phyloP scores from a whole-genome alignment of 805 yeast genomes.

The Yarrowia phangngaensis region DNA sequence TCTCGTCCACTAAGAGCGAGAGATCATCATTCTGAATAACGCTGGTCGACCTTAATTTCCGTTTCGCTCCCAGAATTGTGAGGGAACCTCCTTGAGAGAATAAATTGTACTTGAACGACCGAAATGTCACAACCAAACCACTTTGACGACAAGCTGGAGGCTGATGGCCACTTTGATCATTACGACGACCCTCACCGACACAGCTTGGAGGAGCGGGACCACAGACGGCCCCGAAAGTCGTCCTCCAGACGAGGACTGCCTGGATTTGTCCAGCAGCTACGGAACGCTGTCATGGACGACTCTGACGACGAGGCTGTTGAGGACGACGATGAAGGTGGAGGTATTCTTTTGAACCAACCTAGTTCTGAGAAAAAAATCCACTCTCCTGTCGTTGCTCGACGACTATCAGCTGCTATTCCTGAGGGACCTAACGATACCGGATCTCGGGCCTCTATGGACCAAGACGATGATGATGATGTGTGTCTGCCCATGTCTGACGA shows the following conservation, averaged over 20 bases:
- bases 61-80: constrained; percentile 24
- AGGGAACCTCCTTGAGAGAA: constrained; percentile 27
- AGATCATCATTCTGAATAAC: constrained; percentile 7
- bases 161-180: constrained; percentile 21
- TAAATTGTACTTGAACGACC: constrained; percentile 7
- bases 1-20: constrained; percentile 28
- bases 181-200: constrained; percentile 24
- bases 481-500: constrained; percentile 89
- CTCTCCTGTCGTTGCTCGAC: constrained; percentile 6
- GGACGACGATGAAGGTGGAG: constrained; percentile 29
- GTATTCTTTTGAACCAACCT: constrained; percentile 31
- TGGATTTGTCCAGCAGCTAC: constrained; percentile 24
- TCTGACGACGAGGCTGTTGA: constrained; percentile 29
- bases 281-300: constrained; percentile 22
- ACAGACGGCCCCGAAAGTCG: constrained; percentile 20
- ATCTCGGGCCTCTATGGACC: constrained; percentile 48
- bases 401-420: neutral
- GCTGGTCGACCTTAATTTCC: constrained; percentile 23
- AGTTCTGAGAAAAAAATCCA: constrained; percentile 1
- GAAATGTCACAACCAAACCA: constrained; percentile 17
- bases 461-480: constrained; percentile 95
- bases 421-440: constrained; percentile 30
- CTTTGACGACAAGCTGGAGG: constrained; percentile 23
- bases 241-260: constrained; percentile 25
- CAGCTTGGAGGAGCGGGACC: constrained; percentile 24